phyloP scores from a whole-genome alignment of 1,284 basidiomycete species.

The Athelia psychrophila region DNA sequence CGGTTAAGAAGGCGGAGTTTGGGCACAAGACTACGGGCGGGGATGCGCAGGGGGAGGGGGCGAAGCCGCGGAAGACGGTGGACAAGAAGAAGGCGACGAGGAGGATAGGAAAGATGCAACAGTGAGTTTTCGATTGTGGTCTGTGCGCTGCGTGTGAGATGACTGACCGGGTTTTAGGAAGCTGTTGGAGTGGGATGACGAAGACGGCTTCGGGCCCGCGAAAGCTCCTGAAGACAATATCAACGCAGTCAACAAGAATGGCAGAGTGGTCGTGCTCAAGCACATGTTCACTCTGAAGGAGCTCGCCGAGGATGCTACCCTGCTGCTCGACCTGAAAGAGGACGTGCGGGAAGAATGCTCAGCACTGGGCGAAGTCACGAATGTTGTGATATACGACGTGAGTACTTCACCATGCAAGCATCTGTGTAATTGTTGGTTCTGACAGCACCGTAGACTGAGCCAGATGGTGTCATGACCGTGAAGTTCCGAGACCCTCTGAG shows the following conservation, averaged over 20 bases:
- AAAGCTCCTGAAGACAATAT: constrained; percentile 51
- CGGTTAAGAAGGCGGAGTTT: constrained; percentile 85
- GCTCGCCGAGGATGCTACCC: constrained; percentile 82
- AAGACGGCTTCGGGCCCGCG: constrained; percentile 77
- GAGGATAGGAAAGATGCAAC: constrained; percentile 87
- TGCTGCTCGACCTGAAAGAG: constrained; percentile 92
- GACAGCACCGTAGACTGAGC: constrained; percentile 66
- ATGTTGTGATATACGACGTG: constrained; percentile 95
- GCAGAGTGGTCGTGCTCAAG: constrained; percentile 86
- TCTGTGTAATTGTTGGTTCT: no score
- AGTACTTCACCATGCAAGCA: constrained; percentile 33
- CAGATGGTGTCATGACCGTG: constrained; percentile 94
- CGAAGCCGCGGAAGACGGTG: constrained; percentile 61
- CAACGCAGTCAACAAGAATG: constrained; percentile 50
- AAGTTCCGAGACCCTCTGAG: constrained; percentile 89
- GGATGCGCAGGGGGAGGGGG: constrained; percentile 22
- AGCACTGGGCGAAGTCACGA: constrained; percentile 91
- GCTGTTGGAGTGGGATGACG: constrained; percentile 83
- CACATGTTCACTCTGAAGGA: constrained; percentile 94
- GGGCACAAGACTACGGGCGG: constrained; percentile 51
- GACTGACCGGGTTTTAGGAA: constrained; percentile 46
- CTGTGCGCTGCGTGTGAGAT: no score
- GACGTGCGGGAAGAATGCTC: constrained; percentile 96
- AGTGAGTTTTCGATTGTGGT: constrained; percentile 66
- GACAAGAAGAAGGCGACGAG: constrained; percentile 81